Evolutionary conservation across 768 basidiomycete species (phyloP).

Genomic region (Coprinopsis strossmayeri): DNA sequence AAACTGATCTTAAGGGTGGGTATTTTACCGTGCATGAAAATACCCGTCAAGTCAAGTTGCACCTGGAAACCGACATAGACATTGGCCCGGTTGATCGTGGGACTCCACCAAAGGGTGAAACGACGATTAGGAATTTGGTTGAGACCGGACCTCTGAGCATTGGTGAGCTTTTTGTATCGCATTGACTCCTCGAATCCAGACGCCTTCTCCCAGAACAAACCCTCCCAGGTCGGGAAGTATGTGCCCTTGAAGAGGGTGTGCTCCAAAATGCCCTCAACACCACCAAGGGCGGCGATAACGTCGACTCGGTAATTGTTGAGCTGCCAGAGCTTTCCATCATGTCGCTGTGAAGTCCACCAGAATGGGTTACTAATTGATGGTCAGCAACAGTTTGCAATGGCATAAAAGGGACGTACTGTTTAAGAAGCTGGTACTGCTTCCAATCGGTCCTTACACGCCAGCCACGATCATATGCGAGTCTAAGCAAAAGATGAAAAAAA

Average conservation of each 20-base stretch:
- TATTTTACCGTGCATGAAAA: constrained; percentile 99
- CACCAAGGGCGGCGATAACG: constrained; percentile 95
- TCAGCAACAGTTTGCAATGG: constrained; percentile 4
- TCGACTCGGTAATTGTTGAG: constrained; percentile 98
- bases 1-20: constrained; percentile 97
- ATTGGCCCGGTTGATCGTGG: constrained; percentile 98
- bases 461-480: constrained; percentile 95
- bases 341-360: constrained; percentile 99
- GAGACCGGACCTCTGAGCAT: constrained; percentile 96
- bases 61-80: constrained; percentile 99
- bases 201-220: constrained; percentile 98
- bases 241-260: constrained; percentile 98
- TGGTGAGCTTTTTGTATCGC: constrained; percentile 95
- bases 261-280: constrained; percentile 94
- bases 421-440: constrained; percentile 94
- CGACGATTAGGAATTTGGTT: constrained; percentile 98
- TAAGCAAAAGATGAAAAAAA: constrained; percentile 19
- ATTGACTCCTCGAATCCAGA: constrained; percentile 96
- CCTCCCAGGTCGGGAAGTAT: constrained; percentile 97
- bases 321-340: constrained; percentile 95
- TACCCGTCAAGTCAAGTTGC: constrained; percentile 94
- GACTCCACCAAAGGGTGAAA: constrained; percentile 99
- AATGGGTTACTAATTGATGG: constrained; percentile 72
- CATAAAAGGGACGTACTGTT: constrained; percentile 51
- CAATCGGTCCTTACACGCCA: constrained; percentile 98